Conservation (phyloP, 2,329 filamentous ascomycete genomes). For the Trichoderma sp. region DNA sequence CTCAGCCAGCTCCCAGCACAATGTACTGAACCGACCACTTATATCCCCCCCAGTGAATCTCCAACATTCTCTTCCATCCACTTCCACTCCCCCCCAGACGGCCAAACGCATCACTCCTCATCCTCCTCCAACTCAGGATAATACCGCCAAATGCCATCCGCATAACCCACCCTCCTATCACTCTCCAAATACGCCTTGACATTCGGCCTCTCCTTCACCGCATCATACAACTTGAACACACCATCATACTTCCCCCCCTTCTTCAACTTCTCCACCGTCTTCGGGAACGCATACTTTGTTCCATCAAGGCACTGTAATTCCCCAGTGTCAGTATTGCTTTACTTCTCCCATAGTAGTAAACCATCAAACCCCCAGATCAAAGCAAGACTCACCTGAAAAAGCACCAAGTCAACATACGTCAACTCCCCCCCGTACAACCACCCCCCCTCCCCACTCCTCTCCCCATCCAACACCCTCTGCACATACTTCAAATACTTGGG, state of each 20-base stretch:
- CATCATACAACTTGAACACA: constrained; percentile 67
- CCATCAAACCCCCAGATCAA: not conserved
- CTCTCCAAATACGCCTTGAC: constrained; percentile 73
- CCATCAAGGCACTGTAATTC: constrained; percentile 56
- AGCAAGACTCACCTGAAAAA: constrained; percentile 64
- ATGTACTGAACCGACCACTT: not conserved
- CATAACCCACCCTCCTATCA: constrained; percentile 63
- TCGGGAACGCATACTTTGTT: constrained; percentile 69
- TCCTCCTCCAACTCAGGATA: constrained; percentile 71
- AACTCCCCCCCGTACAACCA: constrained; percentile 69
- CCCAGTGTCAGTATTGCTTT: too few species aligned
- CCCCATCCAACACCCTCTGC: constrained; percentile 63
- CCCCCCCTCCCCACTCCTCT: constrained; percentile 59
- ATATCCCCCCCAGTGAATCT: not conserved
- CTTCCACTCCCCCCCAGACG: not conserved
- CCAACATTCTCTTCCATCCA: not conserved
- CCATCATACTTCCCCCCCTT: constrained; percentile 59
- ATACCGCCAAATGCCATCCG: constrained; percentile 68
- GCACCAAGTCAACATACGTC: constrained; percentile 72
- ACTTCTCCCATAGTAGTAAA: not conserved
- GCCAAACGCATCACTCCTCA: not conserved
- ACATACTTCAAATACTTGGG: constrained; percentile 76
- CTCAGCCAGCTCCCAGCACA: not conserved
- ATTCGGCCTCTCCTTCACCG: constrained; percentile 63
- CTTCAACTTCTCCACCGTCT: constrained; percentile 61